Conservation (phyloP, 2,329 filamentous ascomycete species). For the Aspergillus glaucus region DNA sequence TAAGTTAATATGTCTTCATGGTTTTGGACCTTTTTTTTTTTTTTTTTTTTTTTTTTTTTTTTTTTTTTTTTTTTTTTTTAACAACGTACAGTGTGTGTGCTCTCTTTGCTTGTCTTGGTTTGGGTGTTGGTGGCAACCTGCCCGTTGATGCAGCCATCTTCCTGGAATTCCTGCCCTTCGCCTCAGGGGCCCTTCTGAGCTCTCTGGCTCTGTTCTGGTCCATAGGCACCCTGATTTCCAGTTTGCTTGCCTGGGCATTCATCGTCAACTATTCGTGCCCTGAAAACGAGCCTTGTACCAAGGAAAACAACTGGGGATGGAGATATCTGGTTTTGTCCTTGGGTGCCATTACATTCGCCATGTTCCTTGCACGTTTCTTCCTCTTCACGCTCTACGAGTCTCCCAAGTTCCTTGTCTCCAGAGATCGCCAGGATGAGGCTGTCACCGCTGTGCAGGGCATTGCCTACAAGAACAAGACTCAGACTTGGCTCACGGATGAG, state of each 20-base stretch:
- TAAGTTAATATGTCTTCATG: conserved; percentile 12
- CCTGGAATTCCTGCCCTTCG: conserved; percentile 70
- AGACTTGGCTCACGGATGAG: conserved; percentile 70
- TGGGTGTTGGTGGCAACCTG: conserved; percentile 69
- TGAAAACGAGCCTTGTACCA: conserved; percentile 30
- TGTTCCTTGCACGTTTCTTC: conserved; percentile 72
- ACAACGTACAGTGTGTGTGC: conserved; percentile 44
- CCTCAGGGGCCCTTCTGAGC: conserved; percentile 63
- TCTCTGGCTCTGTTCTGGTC: conserved; percentile 78
- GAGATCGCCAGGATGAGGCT: conserved; percentile 68
- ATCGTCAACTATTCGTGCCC: conserved; percentile 59
- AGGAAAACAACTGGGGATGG: conserved; percentile 61
- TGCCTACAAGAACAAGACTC: conserved; percentile 60
- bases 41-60: too few species aligned
- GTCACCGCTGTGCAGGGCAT: conserved; percentile 74
- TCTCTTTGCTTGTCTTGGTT: conserved; percentile 55
- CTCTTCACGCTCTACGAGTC: conserved; percentile 76
- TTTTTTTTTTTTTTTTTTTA: conserved; percentile 4
- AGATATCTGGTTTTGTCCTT: conserved; percentile 63
- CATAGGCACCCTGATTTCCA: conserved; percentile 58
- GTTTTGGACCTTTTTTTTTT: conserved; percentile 12
- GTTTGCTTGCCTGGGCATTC: conserved; percentile 62
- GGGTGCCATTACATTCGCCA: conserved; percentile 62
- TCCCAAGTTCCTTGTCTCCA: conserved; percentile 72
- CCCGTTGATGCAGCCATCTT: conserved; percentile 75